Base-by-base conservation (phyloP, 345 rosid species). In the Durio zibethinus region DNA sequence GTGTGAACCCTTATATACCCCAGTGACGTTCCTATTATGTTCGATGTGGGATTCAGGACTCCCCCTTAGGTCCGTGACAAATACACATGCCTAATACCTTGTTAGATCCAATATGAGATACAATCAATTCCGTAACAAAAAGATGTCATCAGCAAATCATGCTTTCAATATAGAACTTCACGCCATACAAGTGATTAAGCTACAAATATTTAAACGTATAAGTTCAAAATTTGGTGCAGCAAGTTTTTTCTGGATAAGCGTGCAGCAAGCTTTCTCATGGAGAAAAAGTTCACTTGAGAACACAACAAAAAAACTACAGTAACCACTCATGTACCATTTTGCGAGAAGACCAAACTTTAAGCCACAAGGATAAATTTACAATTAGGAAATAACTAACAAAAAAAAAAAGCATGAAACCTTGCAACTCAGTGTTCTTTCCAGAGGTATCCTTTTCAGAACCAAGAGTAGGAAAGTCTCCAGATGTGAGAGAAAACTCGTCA, bases 391-490 rank as follows among this genome's bases (percentile, higher is more conserved):
- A 35, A 79, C 16, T 50, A 6, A 40, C 36, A 23, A 60, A 38
- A 61, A 0, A 21, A 60, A 36, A n/a, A 47, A 48, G 23, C 7
- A 83, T 66, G 16, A 73, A 77, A 96, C 98, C 99, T 91, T 89
- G 90, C 64, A 89, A 84, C 59, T 80, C 90, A 7, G 79, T 4
- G 82, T 83, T 85, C 79, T 86, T 91, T 62, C 80, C 91, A 78
- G 89, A 83, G 80, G 76, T 77, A 65, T 87, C 94, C 74, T 87
- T 96, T 64, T 94, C 96, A n/a, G 96, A 85, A 70, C 98, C 98
- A 80, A 97, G 98, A 10, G 91, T 86, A 36, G 99, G 99, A 81
- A 97, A 97, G 86, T 97, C 99, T 78, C 97, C 96, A 69, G 98
- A 85, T 62, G 90, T 82, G 83, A 92, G 86, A 78, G 98, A 89